Evolutionary conservation across 192 early-diverging fungal species (phyloP).

Genomic region (Cetraspora pellucida): DNA sequence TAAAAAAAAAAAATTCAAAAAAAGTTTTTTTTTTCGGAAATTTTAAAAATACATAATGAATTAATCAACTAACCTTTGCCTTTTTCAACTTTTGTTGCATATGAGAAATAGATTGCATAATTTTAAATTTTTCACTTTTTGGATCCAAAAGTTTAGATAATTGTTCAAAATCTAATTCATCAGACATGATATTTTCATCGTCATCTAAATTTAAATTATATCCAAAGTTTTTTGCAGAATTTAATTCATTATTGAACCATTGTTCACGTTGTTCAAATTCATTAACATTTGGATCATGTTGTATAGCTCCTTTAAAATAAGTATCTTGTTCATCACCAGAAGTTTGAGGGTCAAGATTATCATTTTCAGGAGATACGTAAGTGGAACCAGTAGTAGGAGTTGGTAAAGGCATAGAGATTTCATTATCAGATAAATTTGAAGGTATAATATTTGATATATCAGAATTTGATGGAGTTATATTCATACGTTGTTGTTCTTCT

Average conservation of each 20-base stretch:
- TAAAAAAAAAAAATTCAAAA: no score
- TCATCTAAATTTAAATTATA: slow-evolving; percentile 26
- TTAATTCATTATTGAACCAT: slow-evolving; percentile 48
- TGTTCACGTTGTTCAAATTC: slow-evolving; percentile 47
- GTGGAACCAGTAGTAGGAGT: background rate
- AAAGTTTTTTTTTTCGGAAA: no score
- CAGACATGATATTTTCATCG: slow-evolving; percentile 15
- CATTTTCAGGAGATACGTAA: background rate
- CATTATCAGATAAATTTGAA: background rate
- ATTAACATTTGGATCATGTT: slow-evolving; percentile 35
- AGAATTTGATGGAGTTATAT: no score
- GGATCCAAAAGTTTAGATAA: slow-evolving; percentile 42
- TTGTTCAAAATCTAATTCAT: slow-evolving; percentile 33
- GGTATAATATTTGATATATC: background rate
- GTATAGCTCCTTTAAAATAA: slow-evolving; percentile 32
- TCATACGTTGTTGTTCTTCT: no score
- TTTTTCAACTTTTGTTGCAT: slow-evolving; percentile 52
- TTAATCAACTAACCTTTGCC: slow-evolving; percentile 34
- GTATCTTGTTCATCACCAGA: slow-evolving; percentile 34
- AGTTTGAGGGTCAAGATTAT: background rate
- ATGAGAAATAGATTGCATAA: slow-evolving; percentile 51
- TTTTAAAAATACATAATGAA: no score
- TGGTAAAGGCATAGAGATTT: background rate
- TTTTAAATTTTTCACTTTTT: slow-evolving; percentile 48
- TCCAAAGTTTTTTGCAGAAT: slow-evolving; percentile 40